A percentile compares a stretch with the other conserved stretches of the same genome.
phyloP scores from a whole-genome alignment of 768 basidiomycete species.

The Tephrocybe sp. region DNA sequence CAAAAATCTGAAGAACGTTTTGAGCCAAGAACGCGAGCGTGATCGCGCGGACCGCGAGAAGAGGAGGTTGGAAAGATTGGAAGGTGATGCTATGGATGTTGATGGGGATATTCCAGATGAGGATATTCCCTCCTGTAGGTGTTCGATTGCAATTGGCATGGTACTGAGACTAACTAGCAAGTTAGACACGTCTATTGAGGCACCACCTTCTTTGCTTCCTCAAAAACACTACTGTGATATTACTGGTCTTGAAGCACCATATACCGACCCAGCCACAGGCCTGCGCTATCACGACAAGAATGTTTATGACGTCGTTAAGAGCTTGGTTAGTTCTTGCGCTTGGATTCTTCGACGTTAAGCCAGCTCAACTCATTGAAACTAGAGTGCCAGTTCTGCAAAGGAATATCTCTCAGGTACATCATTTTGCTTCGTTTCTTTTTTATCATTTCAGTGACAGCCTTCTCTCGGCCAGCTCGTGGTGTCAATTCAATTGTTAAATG shows the following conservation, averaged over 20 bases:
- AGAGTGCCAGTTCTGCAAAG: conserved; percentile 72
- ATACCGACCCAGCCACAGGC: conserved; percentile 79
- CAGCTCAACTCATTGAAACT: not conserved
- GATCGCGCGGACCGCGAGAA: conserved; percentile 67
- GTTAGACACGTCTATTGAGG: conserved; percentile 77
- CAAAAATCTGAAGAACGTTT: conserved; percentile 77
- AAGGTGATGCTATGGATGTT: conserved; percentile 50
- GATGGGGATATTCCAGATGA: conserved; percentile 50
- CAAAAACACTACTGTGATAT: conserved; percentile 82
- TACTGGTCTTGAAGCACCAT: conserved; percentile 82
- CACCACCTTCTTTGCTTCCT: conserved; percentile 78
- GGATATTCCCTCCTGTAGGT: conserved; percentile 71
- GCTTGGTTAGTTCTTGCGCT: conserved; percentile 44
- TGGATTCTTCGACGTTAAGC: not conserved
- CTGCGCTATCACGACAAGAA: conserved; percentile 84
- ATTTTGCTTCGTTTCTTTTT: not conserved
- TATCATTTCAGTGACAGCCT: too few relatives aligned
- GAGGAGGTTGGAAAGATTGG: conserved; percentile 46
- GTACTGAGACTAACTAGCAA: not conserved
- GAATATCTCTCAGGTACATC: conserved; percentile 66
- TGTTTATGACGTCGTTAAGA: conserved; percentile 80
- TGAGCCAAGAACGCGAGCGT: conserved; percentile 76
- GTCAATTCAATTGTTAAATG: too few relatives aligned
- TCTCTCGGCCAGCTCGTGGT: too few relatives aligned
- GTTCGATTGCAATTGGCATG: not conserved